Percentiles rank a stretch among this genome's conserved stretches.
Evolutionary conservation across 352 stramenopile species (phyloP).

Genomic region (Globisporangium abappressorium): DNA sequence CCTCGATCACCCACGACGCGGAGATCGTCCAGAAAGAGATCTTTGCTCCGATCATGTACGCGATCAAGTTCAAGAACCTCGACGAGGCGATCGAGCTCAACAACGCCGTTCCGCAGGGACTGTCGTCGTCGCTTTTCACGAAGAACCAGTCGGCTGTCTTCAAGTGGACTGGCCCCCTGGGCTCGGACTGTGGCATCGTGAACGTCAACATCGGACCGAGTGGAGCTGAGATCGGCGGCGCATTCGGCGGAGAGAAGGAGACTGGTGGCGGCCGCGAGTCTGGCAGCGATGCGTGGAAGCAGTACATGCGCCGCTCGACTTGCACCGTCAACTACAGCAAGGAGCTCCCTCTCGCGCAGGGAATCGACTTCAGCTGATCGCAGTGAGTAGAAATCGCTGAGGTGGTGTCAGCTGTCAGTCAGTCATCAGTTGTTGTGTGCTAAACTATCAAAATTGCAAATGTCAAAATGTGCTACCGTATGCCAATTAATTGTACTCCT

Average conservation of each 20-base stretch:
- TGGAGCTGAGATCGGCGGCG: constrained; percentile 91
- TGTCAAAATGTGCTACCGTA: neutral
- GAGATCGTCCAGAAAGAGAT: constrained; percentile 90
- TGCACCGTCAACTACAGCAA: constrained; percentile 94
- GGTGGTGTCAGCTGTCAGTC: neutral
- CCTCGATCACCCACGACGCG: constrained; percentile 77
- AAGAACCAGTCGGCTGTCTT: constrained; percentile 91
- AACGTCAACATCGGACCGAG: constrained; percentile 93
- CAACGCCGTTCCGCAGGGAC: constrained; percentile 89
- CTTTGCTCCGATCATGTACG: constrained; percentile 91
- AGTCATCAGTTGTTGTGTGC: neutral
- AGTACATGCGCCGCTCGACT: constrained; percentile 94
- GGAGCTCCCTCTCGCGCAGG: constrained; percentile 89
- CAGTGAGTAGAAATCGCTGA: neutral
- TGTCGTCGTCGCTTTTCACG: constrained; percentile 91
- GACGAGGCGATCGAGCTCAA: constrained; percentile 92
- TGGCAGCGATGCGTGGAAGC: constrained; percentile 91
- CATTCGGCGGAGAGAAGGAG: constrained; percentile 92
- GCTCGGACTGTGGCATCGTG: constrained; percentile 92
- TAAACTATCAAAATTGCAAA: constrained; percentile 3
- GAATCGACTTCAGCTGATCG: constrained; percentile 86
- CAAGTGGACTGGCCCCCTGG: constrained; percentile 88
- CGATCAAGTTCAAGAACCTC: constrained; percentile 87
- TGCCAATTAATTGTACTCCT: neutral
- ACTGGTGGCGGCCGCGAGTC: constrained; percentile 90